Conservation (phyloP, 2,329 filamentous ascomycete species). For the Clarireedia paspali region DNA sequence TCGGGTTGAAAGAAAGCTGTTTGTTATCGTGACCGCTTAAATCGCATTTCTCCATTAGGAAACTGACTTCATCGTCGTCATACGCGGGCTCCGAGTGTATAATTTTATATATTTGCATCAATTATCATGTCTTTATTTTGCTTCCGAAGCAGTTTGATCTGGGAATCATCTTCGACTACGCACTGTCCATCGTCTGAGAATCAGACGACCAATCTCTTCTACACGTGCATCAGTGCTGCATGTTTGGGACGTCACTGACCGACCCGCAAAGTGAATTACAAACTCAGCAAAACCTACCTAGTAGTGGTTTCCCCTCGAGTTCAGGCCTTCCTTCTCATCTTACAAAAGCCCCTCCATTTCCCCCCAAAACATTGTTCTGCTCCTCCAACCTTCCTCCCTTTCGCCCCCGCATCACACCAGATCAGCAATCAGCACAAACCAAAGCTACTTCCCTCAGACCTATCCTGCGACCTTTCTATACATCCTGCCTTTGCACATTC, state of each 20-base stretch:
- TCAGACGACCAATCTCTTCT: neutral
- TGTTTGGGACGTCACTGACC: neutral
- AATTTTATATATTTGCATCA: conserved; percentile 10
- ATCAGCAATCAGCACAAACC: neutral
- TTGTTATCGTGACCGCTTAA: conserved; percentile 15
- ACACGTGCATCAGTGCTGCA: conserved; percentile 4
- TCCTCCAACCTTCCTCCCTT: neutral
- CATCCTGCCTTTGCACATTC: conserved; percentile 2
- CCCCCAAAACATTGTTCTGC: neutral
- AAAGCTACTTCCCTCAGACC: neutral
- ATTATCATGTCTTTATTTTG: conserved; percentile 7
- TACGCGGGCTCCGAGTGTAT: conserved; percentile 7
- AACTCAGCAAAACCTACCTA: neutral
- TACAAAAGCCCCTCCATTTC: neutral
- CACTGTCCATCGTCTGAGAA: neutral
- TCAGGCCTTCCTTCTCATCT: neutral
- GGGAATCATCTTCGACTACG: neutral
- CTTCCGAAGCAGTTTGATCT: neutral
- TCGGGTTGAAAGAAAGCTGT: neutral
- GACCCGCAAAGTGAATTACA: neutral
- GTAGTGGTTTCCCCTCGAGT: neutral
- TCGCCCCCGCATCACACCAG: neutral
- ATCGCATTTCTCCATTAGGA: conserved; percentile 18
- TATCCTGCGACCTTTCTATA: neutral
- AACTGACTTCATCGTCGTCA: conserved; percentile 13